Evolutionary conservation across 768 basidiomycete species (phyloP), one percentile per base, ranked within the genome.

Genomic region (Nidularia sp.): DNA sequence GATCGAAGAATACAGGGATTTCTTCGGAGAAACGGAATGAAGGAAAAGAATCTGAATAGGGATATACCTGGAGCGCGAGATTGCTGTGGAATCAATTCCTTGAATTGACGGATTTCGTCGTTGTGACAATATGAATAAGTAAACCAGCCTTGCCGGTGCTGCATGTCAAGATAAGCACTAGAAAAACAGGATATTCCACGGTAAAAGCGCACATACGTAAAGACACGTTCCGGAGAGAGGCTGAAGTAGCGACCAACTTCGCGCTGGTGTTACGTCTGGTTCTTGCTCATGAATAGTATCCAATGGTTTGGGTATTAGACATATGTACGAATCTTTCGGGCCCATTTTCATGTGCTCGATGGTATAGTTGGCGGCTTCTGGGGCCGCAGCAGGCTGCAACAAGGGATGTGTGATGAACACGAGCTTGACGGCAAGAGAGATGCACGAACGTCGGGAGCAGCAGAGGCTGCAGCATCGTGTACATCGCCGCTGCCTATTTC

Each of bases 91-190:
- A 74, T 64, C 53, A 88, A 73, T 67, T 94, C 93, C 69, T 89
- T 89, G 77, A 98, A 99, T 70, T 99, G 97, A 53, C 95, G 86
- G 55, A 98, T 93, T 70, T 97, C 86, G 48, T 84, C 80, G 68
- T 94, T 90, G 73, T 99, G 94, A 73, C 96, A 93, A 69, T 90
- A 97, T 47, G 92, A 86, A 71, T 98, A 98, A 35, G 94, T 98
- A 75, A 98, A 98, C 94, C 94, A 97, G 36, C 86, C 84, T 75
- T 93, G 90, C 59, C 83, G 83, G 65, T 87, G 84, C 87, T 93
- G 72, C 56, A 50, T 59, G 53, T 62, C 22, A 47, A 45, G 56
- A 65, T 71, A 59, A 66, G 64, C 44, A 29, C 9, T 2, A 13
- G 44, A 45, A 4, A 15, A 41, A 15, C 22, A 29, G 57, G 57